Base-by-base conservation (phyloP, 495 filamentous ascomycete genomes). In the Aspergillus cristatus region DNA sequence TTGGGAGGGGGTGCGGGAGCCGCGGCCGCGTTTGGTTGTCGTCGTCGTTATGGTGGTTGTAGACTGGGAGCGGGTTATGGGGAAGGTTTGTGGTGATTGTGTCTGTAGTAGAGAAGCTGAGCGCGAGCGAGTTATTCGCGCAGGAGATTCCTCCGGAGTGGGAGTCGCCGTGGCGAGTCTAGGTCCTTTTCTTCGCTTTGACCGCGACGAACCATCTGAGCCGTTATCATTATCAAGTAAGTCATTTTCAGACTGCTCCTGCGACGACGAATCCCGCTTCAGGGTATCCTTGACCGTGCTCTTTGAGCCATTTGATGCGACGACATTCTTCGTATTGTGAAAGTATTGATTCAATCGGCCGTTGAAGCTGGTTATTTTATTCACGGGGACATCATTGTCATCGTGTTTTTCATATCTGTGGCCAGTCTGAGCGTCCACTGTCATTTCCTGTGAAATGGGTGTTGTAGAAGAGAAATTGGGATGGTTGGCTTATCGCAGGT, bases 261-360 rank as follows among this genome's bases (percentile, higher is more conserved):
- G 20, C 20, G 20, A 24, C 20, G 4, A 4, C 8, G 30, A 28
- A 12, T 22, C 3, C 40, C 14, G 30, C 29, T 43, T 18, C 33
- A 32, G 15, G 22, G 16, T 16, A 28, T 36, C 32, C 14, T 38
- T 18, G 36, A 31, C 18, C 22, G 38, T 36, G 13, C 30, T 32
- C 8, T 32, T 14, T 10, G 38, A 14, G 8, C 16, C 35, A 7
- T 15, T 48, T 34, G 34, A 26, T 30, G 28, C 28, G 42, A 34
- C n/a, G 31, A 18, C 39, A 16, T 39, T 37, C 10, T 53, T 45
- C 10, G 46, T 37, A 13, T 49, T 28, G 33, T 68, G 65, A 3
- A 63, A 45, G 39, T 55, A 57, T 54, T 55, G 56, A 25, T 74
- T 66, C 22, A 84, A 58, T 13, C 60, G 62, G 26, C 77, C 76